Percentiles rank a stretch among this genome's conserved stretches.
Evolutionary conservation across 163 green algal genomes (phyloP).

Genomic region (Coccomyxa subellipsoidea): DNA sequence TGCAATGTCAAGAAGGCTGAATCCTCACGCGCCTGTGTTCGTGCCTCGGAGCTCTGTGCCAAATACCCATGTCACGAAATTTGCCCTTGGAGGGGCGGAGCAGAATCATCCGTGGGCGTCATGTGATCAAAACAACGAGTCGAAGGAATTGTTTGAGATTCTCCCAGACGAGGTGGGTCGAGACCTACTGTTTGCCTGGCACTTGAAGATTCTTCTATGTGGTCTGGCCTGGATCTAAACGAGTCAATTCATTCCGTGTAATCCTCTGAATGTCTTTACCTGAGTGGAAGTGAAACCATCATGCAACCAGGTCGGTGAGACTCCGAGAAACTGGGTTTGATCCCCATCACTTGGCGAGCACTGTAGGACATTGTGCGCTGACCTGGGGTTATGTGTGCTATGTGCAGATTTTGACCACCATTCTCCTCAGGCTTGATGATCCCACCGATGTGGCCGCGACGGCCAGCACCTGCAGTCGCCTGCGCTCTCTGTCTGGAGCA

Average conservation of each 20-base stretch:
- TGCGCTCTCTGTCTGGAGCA: neutral
- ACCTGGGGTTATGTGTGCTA: too few species aligned
- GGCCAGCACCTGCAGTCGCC: neutral
- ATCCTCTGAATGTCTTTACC: too few species aligned
- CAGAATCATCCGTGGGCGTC: neutral
- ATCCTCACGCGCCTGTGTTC: neutral
- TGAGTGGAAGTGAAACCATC: too few species aligned
- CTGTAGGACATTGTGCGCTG: too few species aligned
- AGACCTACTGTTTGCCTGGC: neutral
- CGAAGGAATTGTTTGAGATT: neutral
- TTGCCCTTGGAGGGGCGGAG: neutral
- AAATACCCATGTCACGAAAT: neutral
- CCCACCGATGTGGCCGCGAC: neutral
- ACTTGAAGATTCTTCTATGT: neutral
- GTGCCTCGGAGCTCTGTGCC: neutral
- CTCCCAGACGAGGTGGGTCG: neutral
- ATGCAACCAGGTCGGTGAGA: too few species aligned
- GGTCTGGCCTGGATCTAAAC: too few species aligned
- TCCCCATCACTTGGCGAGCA: too few species aligned
- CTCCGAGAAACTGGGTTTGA: too few species aligned
- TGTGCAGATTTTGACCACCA: neutral
- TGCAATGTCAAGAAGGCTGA: neutral
- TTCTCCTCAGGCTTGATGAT: neutral
- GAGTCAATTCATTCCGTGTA: too few species aligned
- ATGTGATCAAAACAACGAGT: neutral